Base-by-base conservation (phyloP, 768 basidiomycete genomes). In the Royoungia palumana region DNA sequence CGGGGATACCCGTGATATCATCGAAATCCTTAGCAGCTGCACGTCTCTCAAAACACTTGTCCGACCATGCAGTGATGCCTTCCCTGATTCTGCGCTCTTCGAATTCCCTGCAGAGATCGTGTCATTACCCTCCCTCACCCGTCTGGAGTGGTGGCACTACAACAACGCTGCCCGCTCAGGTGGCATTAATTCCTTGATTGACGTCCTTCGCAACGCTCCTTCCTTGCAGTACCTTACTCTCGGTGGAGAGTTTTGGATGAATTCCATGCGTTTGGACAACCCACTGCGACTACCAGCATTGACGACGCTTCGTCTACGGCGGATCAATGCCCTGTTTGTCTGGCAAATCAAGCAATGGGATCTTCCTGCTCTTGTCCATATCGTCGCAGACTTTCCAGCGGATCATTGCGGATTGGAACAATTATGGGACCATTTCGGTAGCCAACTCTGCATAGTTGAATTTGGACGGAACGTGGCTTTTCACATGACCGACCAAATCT, bases 141-240 rank as follows among this genome's bases (percentile, higher is more conserved):
- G 83, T 22, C 72, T 87, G 25, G 83, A 86, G 41, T 87, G 83
- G 83, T 85, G 82, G 81, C 76, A 85, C 57, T 63, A 78, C 54
- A 69, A 64, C 51, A 61, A 66, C 61, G 83, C 84, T 19, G 77
- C 80, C 34, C 74, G 79, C 38, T 73, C 80, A 16, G 83, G 83
- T 2, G 85, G 84, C 6, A 80, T 86, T 51, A 86, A 87, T 63
- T 81, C 77, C 7, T 67, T 87, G 35, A 58, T 61, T 3, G 66
- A 75, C 44, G 79, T 83, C 50, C 73, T 87, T 21, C 67, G 62
- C 9, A 68, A 65, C 39, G 63, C 82, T 4, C 82, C 85, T 7
- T 79, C 77, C 49, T 59, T 87, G 41, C 71, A 74, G 41, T 85
- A 79, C 56, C 78, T 87, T 44, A 71, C 78, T 50, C 62, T 85